These are phyloP conservation scores for Collybia sordida DNA, from an alignment of 768 basidiomycete genomes.

Conservation along the genomic window DNA sequence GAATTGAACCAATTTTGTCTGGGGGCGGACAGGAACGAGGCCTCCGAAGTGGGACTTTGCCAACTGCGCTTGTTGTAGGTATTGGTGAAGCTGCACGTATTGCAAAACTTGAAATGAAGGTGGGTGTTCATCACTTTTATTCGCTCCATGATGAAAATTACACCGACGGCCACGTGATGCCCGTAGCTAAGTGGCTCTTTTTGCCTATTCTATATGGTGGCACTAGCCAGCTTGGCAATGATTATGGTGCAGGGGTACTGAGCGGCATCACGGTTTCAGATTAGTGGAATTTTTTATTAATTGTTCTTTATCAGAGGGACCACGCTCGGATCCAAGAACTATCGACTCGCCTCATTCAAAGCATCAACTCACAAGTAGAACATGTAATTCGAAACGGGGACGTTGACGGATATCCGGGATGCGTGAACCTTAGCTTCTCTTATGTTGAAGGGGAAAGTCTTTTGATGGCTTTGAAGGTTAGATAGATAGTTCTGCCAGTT, in stretches of 20 bases:
- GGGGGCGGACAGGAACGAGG: constrained; percentile 99
- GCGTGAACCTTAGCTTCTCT: constrained; percentile 92
- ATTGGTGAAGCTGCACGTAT: constrained; percentile 94
- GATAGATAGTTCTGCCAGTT: constrained; percentile 10
- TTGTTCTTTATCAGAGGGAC: constrained; percentile 58
- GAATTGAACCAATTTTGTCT: constrained; percentile 91
- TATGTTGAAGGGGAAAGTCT: constrained; percentile 98
- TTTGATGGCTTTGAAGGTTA: constrained; percentile 94
- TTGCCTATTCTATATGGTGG: constrained; percentile 1
- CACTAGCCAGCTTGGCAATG: constrained; percentile 55
- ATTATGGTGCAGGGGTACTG: constrained; percentile 94
- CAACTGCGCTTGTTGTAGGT: constrained; percentile 86
- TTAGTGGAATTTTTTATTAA: constrained; percentile 18
- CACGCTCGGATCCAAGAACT: constrained; percentile 71
- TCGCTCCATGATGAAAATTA: constrained; percentile 43
- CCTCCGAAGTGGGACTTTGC: constrained; percentile 90
- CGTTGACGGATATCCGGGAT: constrained; percentile 88
- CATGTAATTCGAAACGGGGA: constrained; percentile 96
- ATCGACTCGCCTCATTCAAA: constrained; percentile 76
- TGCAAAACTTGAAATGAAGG: constrained; percentile 89
- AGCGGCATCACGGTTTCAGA: constrained; percentile 22
- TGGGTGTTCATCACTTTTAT: constrained; percentile 44
- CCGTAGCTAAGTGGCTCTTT: constrained; percentile 46
- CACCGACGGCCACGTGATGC: constrained; percentile 28
- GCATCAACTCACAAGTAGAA: constrained; percentile 82